These are phyloP conservation scores for Penicillium cinerascens DNA, from an alignment of 495 filamentous ascomycete species.

Conservation along the genomic window DNA sequence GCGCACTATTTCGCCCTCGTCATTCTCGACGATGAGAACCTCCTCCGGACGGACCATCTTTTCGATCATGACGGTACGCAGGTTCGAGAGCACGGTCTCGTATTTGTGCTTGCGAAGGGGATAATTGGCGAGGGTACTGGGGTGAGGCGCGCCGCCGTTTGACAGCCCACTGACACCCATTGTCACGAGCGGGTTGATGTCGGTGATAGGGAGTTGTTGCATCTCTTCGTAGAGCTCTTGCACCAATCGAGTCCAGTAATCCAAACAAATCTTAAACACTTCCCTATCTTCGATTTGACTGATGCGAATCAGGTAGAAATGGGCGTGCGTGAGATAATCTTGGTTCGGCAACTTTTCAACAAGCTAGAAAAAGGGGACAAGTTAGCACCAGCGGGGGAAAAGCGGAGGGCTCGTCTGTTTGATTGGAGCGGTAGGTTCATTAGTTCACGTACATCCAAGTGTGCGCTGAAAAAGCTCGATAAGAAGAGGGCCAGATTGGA, in stretches of 20 bases:
- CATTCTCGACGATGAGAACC: constrained; percentile 98
- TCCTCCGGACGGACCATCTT: constrained; percentile 99
- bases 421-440: background rate
- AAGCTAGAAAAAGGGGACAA: constrained; percentile 50
- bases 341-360: constrained; percentile 93
- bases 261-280: constrained; percentile 98
- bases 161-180: constrained; percentile 68
- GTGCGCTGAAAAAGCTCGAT: constrained; percentile 90
- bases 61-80: constrained; percentile 98
- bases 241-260: constrained; percentile 99
- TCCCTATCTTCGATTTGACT: constrained; percentile 98
- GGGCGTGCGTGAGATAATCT: constrained; percentile 89
- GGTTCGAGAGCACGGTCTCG: constrained; percentile 84
- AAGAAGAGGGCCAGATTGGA: constrained; percentile 95
- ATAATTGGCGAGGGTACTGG: constrained; percentile 74
- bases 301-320: constrained; percentile 97
- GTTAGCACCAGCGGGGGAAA: constrained; percentile 2
- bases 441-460: constrained; percentile 67
- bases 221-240: constrained; percentile 98
- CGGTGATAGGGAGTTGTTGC: constrained; percentile 87
- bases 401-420: no score
- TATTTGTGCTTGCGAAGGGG: constrained; percentile 98
- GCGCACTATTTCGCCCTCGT: constrained; percentile 97
- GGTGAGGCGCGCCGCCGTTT: constrained; percentile 81
- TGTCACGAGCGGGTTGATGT: constrained; percentile 81